Evolutionary conservation across 2,329 filamentous ascomycete species (phyloP).

Genomic region (Cladosporium sphaerospermum): DNA sequence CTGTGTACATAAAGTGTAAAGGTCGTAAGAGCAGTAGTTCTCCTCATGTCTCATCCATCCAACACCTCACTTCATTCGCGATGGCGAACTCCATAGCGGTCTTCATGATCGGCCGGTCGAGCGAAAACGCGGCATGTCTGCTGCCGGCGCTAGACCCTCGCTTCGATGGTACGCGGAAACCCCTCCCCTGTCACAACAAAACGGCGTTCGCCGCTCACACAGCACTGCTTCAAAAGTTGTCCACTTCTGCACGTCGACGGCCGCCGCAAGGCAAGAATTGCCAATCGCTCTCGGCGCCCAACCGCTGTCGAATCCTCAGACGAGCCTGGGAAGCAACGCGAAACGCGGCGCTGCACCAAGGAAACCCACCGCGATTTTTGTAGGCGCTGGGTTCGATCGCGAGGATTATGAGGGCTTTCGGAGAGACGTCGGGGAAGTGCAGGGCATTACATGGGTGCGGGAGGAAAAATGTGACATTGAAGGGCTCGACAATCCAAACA

Average conservation of each 20-base stretch:
- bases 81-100: neutral
- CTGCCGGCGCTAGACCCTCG: conserved; percentile 3
- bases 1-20: too few species aligned
- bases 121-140: conserved; percentile 3
- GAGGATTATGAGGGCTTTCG: conserved; percentile 2
- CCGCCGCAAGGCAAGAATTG: conserved; percentile 1
- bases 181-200: neutral
- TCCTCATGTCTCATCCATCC: too few species aligned
- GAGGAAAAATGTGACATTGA: conserved; percentile 4
- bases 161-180: conserved; percentile 3
- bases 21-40: too few species aligned
- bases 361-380: conserved; percentile 1
- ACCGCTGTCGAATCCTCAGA: neutral
- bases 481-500: conserved; percentile 2
- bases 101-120: conserved; percentile 8
- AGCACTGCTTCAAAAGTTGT: neutral
- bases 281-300: conserved; percentile 1
- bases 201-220: neutral
- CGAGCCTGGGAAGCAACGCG: conserved; percentile 1
- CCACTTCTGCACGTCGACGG: conserved; percentile 5
- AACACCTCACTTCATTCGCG: too few species aligned
- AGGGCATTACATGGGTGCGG: conserved; percentile 1
- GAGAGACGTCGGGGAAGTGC: neutral
- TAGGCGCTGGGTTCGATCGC: neutral
- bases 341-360: neutral